Evolutionary conservation across 768 basidiomycete genomes (phyloP).

Genomic region (Russula foetens): DNA sequence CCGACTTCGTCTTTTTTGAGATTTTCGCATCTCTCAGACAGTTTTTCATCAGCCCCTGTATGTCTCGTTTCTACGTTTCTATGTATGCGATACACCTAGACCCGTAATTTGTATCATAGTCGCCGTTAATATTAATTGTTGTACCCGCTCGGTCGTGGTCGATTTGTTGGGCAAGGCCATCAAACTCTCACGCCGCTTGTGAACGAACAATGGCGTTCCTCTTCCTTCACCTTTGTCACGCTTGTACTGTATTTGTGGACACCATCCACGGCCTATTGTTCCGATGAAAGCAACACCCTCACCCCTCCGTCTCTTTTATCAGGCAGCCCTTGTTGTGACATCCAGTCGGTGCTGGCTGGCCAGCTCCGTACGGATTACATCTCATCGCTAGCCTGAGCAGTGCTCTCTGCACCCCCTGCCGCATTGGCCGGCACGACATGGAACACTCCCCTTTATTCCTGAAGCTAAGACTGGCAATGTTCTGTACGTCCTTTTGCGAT

Average conservation of each 20-base stretch:
- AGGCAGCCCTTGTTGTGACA: neutral
- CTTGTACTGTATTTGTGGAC: neutral
- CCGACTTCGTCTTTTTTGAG: no score
- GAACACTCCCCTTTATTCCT: constrained; percentile 22
- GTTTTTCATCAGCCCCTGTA: neutral
- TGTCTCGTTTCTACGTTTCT: constrained; percentile 4
- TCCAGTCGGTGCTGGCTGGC: constrained; percentile 10
- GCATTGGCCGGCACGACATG: constrained; percentile 12
- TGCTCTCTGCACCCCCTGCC: neutral
- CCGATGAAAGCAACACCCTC: neutral
- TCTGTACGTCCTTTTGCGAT: constrained; percentile 21
- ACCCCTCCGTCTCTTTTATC: neutral
- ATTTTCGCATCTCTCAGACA: neutral
- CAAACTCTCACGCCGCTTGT: neutral
- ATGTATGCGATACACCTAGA: neutral
- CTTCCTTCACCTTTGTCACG: neutral
- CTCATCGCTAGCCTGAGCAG: neutral
- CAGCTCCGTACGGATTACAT: constrained; percentile 4
- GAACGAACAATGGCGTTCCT: neutral
- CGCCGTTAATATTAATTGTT: neutral
- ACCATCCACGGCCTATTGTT: neutral
- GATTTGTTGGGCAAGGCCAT: neutral
- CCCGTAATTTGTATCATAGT: constrained; percentile 9
- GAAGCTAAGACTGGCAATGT: constrained; percentile 22
- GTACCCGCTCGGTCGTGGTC: neutral